Evolutionary conservation across 2,329 filamentous ascomycete genomes (phyloP), one percentile per base, ranked within the genome.

Genomic region (Aspergillus quadrilineatus): DNA sequence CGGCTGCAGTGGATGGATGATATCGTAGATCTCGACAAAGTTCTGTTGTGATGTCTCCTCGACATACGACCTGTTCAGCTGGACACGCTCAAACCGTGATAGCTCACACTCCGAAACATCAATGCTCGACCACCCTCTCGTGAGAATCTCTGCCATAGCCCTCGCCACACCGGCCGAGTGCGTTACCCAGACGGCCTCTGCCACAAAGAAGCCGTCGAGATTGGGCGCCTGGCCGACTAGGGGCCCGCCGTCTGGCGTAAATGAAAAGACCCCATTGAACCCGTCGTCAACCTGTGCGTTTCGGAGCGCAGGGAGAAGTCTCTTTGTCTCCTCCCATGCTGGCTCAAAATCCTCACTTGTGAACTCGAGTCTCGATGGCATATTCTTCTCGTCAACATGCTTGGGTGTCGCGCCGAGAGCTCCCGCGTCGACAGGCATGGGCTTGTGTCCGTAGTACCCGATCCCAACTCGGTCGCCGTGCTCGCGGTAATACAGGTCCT

Each of bases 191-290:
- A 87, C 83, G 4, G 85, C 85, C 63, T 87, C 85, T 0, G 85
- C 85, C 1, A 87, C 82, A 61, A 79, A 86, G 69, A 87, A 87
- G 10, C 82, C 82, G 45, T 86, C 81, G 0, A 87, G 69, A 12
- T 77, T 78, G 6, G 85, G 83, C 0, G 82, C 76, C 62, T 82
- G 78, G 2, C 85, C 85, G 1, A 87, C 75, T 0, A 87, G 75
- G 0, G 85, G 81, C 0, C 82, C 83, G 0, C 85, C 84, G 51
- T 87, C 85, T 0, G 85, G 85, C 0, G 85, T 87, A 64, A 87
- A 87, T 0, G 85, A 87, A 69, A 87, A 84, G 62, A 87, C 79
- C 2, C 85, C 85, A 62, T 87, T 87, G 76, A 87, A 87, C 0
- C 84, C 85, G 41, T 85, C 80, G 0, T 74, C 80, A 6, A 87